Conservation (phyloP, 139 green algal species). For the Closterium sp. region DNA sequence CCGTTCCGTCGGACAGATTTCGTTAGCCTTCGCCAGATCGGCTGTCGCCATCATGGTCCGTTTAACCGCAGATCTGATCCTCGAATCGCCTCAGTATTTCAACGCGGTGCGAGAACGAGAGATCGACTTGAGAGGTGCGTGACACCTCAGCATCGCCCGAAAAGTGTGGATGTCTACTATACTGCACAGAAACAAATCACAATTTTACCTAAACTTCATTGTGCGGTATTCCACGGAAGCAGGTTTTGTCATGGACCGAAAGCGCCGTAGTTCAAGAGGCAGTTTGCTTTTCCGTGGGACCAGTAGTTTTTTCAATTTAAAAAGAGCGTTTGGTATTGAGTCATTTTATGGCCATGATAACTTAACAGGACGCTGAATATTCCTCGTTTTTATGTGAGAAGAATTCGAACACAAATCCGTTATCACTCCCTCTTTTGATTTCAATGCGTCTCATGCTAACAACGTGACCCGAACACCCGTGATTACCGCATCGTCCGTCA, state of each 20-base stretch:
- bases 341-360: too few species aligned
- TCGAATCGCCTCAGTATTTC: constrained; percentile 41
- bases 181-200: background rate
- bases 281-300: too few species aligned
- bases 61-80: constrained; percentile 34
- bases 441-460: too few species aligned
- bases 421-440: too few species aligned
- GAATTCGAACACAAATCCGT: too few species aligned
- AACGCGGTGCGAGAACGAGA: constrained; percentile 38
- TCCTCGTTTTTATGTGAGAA: too few species aligned
- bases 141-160: background rate
- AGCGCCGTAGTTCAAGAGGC: too few species aligned
- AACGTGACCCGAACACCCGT: too few species aligned
- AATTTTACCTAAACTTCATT: background rate
- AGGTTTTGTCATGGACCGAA: too few species aligned
- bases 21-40: background rate
- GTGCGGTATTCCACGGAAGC: background rate
- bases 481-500: background rate
- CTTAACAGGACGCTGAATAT: too few species aligned
- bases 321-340: too few species aligned
- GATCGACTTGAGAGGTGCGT: constrained; percentile 30
- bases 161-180: background rate
- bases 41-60: constrained; percentile 30
- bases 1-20: background rate
- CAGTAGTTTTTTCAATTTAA: too few species aligned